A percentile compares a stretch with the other conserved stretches of the same genome.
Evolutionary conservation across 192 early-diverging fungal genomes (phyloP).

Genomic region (Diversispora epigaea): DNA sequence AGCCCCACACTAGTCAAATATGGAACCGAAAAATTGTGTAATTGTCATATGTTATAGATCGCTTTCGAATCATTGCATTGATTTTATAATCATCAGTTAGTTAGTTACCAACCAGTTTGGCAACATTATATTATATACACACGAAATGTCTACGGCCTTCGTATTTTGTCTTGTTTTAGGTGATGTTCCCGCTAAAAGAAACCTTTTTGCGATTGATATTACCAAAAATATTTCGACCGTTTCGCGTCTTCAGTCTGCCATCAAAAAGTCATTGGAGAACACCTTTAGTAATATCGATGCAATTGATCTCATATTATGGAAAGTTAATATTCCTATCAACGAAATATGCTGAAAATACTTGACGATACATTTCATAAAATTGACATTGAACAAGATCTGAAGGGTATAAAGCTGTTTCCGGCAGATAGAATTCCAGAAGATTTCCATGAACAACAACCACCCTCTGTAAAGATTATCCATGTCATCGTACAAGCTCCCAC

Average conservation of each 20-base stretch:
- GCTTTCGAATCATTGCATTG: too few relatives aligned
- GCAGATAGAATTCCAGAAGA: neutral
- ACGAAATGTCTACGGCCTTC: too few relatives aligned
- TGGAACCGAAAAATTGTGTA: too few relatives aligned
- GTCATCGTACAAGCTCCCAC: slow-evolving; percentile 3
- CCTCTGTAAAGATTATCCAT: neutral
- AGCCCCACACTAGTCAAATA: too few relatives aligned
- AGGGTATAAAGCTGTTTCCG: slow-evolving; percentile 11
- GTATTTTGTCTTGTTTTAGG: too few relatives aligned
- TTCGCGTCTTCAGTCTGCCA: slow-evolving; percentile 20
- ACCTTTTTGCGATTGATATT: too few relatives aligned
- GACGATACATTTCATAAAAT: neutral
- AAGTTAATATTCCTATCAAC: neutral
- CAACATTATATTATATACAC: too few relatives aligned
- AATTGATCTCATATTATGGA: slow-evolving; percentile 16
- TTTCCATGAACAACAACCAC: slow-evolving; percentile 6
- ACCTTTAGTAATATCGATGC: slow-evolving; percentile 10
- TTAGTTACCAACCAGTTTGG: too few relatives aligned
- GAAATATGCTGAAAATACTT: neutral
- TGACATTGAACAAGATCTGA: neutral
- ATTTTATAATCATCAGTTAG: too few relatives aligned
- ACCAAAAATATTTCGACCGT: too few relatives aligned
- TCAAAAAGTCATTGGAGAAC: neutral
- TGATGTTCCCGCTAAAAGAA: too few relatives aligned
- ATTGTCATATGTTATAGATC: too few relatives aligned